Evolutionary conservation across 441 rosid genomes (phyloP).

Genomic region (Euphorbia schlechtendalii): DNA sequence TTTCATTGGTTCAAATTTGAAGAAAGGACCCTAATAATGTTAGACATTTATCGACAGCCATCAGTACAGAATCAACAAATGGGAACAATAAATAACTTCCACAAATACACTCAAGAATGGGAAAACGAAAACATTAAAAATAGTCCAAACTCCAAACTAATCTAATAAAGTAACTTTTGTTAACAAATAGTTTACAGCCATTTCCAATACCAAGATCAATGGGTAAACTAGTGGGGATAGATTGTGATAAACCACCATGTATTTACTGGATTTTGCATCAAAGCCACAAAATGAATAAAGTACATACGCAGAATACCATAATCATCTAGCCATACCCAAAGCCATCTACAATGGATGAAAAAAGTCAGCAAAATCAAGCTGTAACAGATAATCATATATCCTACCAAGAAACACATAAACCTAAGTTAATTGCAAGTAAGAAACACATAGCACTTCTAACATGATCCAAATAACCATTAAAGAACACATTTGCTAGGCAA

Average conservation of each 20-base stretch:
- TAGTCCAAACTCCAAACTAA: background rate
- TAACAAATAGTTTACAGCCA: background rate
- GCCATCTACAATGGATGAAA: background rate
- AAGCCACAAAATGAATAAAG: background rate
- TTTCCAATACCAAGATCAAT: background rate
- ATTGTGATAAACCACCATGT: background rate
- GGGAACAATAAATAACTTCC: background rate
- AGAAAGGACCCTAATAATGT: background rate
- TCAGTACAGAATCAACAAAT: background rate
- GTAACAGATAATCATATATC: background rate
- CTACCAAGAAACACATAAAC: background rate
- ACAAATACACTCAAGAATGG: background rate
- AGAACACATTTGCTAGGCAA: background rate
- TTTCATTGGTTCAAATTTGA: background rate
- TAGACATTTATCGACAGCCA: background rate
- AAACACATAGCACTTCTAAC: background rate
- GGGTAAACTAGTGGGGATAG: background rate
- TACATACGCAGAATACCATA: background rate
- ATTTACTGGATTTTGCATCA: background rate
- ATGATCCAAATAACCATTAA: no score
- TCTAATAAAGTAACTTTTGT: background rate
- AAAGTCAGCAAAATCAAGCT: background rate
- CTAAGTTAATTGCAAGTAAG: background rate
- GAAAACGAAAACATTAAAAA: background rate
- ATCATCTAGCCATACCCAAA: background rate